Evolutionary conservation across 1,284 basidiomycete genomes (phyloP).

Genomic region (Sporisorium scitamineum): DNA sequence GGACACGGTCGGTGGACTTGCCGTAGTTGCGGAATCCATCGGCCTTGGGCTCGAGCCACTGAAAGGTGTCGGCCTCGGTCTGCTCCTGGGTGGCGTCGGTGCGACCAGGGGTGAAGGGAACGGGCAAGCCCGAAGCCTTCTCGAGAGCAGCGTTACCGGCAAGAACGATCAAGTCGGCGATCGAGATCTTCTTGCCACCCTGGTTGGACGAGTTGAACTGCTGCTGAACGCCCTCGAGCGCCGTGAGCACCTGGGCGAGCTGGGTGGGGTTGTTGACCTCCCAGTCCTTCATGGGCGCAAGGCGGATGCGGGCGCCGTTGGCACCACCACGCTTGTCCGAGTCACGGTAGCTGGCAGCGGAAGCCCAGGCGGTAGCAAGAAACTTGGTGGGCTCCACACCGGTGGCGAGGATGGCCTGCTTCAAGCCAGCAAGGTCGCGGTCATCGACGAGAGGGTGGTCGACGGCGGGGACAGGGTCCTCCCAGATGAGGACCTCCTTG

Average conservation of each 20-base stretch:
- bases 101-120: conserved; percentile 46
- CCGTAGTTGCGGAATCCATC: conserved; percentile 49
- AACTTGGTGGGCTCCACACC: conserved; percentile 46
- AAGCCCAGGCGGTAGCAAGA: conserved; percentile 38
- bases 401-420: conserved; percentile 42
- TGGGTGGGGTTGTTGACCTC: conserved; percentile 43
- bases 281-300: conserved; percentile 50
- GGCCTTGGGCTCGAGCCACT: conserved; percentile 39
- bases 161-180: conserved; percentile 43
- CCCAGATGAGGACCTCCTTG: conserved; percentile 43
- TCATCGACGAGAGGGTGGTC: conserved; percentile 41
- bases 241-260: conserved; percentile 38
- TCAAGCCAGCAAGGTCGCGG: conserved; percentile 41
- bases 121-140: conserved; percentile 43
- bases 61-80: conserved; percentile 41
- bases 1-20: conserved; percentile 35
- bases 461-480: conserved; percentile 35
- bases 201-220: conserved; percentile 44
- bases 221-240: conserved; percentile 46
- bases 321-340: conserved; percentile 48
- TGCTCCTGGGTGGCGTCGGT: conserved; percentile 38
- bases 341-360: conserved; percentile 40
- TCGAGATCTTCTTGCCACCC: conserved; percentile 46
- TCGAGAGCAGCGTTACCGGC: conserved; percentile 47
- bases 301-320: conserved; percentile 43